phyloP scores from a whole-genome alignment of 345 rosid genomes.

The Cardamine occulta region DNA sequence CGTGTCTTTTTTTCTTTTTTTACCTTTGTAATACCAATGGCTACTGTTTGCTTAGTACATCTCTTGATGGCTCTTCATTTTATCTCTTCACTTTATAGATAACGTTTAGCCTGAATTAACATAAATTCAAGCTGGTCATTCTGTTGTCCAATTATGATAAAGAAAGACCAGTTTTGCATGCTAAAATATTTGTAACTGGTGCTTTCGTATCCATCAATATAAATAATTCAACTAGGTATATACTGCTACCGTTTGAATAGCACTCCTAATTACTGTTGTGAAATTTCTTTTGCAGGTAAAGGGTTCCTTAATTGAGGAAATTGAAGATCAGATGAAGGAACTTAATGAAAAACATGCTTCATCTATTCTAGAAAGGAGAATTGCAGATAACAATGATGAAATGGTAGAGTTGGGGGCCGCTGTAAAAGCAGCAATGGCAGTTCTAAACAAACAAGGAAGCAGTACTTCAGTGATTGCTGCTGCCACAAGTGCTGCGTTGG shows the following conservation, averaged over 20 bases:
- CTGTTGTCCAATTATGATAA: background rate
- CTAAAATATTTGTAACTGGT: background rate
- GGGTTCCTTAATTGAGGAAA: slow-evolving; percentile 86
- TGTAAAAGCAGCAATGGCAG: slow-evolving; percentile 73
- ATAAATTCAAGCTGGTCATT: background rate
- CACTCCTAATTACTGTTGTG: slow-evolving; percentile 17
- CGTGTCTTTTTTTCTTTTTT: background rate
- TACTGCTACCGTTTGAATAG: slow-evolving; percentile 2
- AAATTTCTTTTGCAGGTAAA: slow-evolving; percentile 59
- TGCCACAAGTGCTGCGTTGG: slow-evolving; percentile 76
- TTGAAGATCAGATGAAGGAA: slow-evolving; percentile 85
- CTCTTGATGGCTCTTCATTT: slow-evolving; percentile 9
- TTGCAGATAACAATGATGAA: slow-evolving; percentile 82
- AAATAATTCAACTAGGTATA: background rate
- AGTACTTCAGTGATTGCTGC: slow-evolving; percentile 61
- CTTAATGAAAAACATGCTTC: slow-evolving; percentile 78
- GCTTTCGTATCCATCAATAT: background rate
- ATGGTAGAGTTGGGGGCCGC: slow-evolving; percentile 84
- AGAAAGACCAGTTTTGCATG: background rate
- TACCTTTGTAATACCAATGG: background rate
- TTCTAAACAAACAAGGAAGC: slow-evolving; percentile 67
- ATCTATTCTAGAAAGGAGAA: slow-evolving; percentile 75
- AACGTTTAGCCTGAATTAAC: background rate
- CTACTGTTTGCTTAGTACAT: slow-evolving; percentile 28
- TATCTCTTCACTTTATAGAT: slow-evolving; percentile 5